Conservation (phyloP, 2,329 filamentous ascomycete species). For the Diaporthe ilicicola region DNA sequence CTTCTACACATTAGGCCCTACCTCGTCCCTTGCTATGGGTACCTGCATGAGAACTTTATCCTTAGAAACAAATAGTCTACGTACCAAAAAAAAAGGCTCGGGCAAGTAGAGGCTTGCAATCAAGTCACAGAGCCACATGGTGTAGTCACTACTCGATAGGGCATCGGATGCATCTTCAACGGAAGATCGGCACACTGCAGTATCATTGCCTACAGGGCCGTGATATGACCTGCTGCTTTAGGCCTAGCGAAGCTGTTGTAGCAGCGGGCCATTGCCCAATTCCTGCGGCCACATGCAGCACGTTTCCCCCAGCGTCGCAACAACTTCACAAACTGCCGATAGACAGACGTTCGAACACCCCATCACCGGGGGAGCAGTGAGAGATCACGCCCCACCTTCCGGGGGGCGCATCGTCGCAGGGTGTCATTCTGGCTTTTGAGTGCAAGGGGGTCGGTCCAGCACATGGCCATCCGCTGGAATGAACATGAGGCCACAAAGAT, state of each 20-base stretch:
- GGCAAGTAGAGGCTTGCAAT: background rate
- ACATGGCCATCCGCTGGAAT: background rate
- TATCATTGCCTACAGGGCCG: background rate
- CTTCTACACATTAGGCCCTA: too few relatives aligned
- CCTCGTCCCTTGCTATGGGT: too few relatives aligned
- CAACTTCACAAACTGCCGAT: background rate
- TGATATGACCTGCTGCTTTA: constrained; percentile 1
- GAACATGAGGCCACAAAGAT: background rate
- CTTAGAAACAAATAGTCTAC: too few relatives aligned
- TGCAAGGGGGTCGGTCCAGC: constrained; percentile 9
- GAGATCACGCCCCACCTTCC: background rate
- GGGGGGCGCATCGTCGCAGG: background rate
- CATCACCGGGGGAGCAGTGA: background rate
- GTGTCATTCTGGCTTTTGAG: background rate
- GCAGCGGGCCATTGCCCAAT: constrained; percentile 9
- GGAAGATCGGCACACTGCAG: constrained; percentile 8
- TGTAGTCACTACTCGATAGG: background rate
- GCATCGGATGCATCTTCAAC: background rate
- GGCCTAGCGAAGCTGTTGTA: constrained; percentile 5
- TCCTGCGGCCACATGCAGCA: background rate
- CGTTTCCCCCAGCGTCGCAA: background rate
- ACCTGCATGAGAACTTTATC: too few relatives aligned
- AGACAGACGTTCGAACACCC: background rate
- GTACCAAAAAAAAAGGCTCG: too few relatives aligned
- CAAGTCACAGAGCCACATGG: background rate